Base-by-base conservation (phyloP, 1,139 yeast genomes). In the Kurtzmaniella quercitrusa region DNA sequence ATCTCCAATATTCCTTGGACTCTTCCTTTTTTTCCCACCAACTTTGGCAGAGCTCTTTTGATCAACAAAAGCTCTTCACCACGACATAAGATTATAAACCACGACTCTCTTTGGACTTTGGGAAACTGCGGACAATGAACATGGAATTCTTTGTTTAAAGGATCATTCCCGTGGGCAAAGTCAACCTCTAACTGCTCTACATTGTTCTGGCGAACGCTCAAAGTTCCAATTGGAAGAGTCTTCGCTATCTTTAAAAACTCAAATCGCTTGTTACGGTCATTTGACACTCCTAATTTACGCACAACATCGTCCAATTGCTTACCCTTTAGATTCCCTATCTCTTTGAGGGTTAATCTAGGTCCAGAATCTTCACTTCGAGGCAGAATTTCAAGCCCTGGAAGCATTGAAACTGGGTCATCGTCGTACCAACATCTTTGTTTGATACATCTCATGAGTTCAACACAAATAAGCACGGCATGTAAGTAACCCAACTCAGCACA, bases 341-440 rank as follows among this genome's bases (percentile, higher is more conserved):
- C 40, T 17, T 40, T 43, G 3, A 43, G 23, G 6, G 16, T 40
- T 10, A 31, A 17, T 4, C 11, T 11, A 14, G 37, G 11, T 16
- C 15, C 10, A 8, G 23, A 37, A 17, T 27, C 33, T 16, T 25
- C 14, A 14, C 31, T n/a, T 11, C 23, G 33, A 15, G 34, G 23
- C 12, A 15, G 31, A 23, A 15, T n/a, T 17, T 40, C 50, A 27
- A 33, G 38, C 2, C 31, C 27, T 1, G 51, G 45, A 9, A 31
- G 36, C 37, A 77, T 55, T 16, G 57, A 57, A 1, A 84, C 69
- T 11, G 91, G 83, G 54, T 83, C 84, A 52, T 85, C 86, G 54
- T 86, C 95, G 58, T 77, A 83, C 95, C 96, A 89, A 43, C 77
- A 76, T 8, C 90, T 88, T 59, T 91, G 98, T 60, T 94, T 93